These are phyloP conservation scores for Suhomyces vadensis DNA, from an alignment of 805 yeast genomes.

Conservation along the genomic window DNA sequence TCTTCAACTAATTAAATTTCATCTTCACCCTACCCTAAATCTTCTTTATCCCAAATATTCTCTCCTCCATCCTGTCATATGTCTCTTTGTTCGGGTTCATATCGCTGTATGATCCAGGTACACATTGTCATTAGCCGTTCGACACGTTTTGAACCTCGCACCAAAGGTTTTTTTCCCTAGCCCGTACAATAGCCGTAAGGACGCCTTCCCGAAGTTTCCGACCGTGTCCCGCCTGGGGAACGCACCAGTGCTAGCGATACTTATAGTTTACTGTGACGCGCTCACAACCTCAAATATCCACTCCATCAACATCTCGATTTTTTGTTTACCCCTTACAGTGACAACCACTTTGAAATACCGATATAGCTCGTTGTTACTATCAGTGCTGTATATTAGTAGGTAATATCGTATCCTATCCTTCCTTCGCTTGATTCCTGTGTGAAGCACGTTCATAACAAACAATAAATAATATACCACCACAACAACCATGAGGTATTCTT, in stretches of 20 bases:
- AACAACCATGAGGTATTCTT: conserved; percentile 4
- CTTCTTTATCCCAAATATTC: no score
- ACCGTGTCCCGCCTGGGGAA: conserved; percentile 2
- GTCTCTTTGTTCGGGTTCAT: no score
- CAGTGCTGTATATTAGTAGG: not conserved
- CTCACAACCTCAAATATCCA: not conserved
- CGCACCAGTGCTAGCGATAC: not conserved
- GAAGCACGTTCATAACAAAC: not conserved
- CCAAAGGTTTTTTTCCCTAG: no score
- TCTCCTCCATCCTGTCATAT: no score
- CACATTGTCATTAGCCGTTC: no score
- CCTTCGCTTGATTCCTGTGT: not conserved
- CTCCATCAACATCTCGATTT: not conserved
- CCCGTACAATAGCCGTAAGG: not conserved
- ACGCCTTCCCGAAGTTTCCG: not conserved
- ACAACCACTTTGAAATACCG: no score
- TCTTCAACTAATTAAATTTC: no score
- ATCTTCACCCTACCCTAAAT: no score
- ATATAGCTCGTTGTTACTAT: not conserved
- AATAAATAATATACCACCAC: no score
- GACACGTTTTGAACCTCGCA: not conserved
- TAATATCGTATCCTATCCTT: not conserved
- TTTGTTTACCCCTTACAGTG: no score
- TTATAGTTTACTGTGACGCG: not conserved
- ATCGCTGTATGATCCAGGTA: no score